A percentile compares a stretch with the other conserved stretches of the same genome.
These are phyloP conservation scores for Herpotrichia juniperi DNA, from an alignment of 2,329 filamentous ascomycete species.

Conservation along the genomic window DNA sequence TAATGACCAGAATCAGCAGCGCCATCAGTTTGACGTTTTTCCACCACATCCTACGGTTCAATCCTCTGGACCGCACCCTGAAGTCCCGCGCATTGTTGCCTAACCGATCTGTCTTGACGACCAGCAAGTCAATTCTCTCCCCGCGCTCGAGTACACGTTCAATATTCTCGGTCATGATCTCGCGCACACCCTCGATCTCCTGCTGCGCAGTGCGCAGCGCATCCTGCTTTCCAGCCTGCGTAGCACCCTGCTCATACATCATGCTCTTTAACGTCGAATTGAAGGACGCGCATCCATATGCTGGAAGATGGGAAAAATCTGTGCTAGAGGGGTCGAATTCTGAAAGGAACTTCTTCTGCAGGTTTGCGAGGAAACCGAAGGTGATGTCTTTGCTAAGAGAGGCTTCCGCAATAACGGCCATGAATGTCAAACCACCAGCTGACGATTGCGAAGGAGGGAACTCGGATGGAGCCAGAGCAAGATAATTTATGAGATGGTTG, in stretches of 20 bases:
- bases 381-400: conserved; percentile 85
- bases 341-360: conserved; percentile 84
- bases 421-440: conserved; percentile 85
- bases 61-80: conserved; percentile 79
- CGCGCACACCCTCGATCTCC: conserved; percentile 90
- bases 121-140: conserved; percentile 89
- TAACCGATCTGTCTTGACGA: conserved; percentile 94
- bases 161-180: conserved; percentile 96
- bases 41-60: conserved; percentile 98
- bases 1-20: conserved; percentile 72
- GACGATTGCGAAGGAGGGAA: conserved; percentile 60
- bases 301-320: conserved; percentile 78
- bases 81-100: conserved; percentile 91
- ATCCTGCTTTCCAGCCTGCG: conserved; percentile 72
- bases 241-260: conserved; percentile 85
- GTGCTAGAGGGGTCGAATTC: conserved; percentile 70
- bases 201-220: conserved; percentile 81
- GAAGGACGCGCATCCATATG: conserved; percentile 89
- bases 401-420: conserved; percentile 80
- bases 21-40: conserved; percentile 98
- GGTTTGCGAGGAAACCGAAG: conserved; percentile 89
- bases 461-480: conserved; percentile 79
- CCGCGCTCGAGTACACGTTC: conserved; percentile 84
- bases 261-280: conserved; percentile 77
- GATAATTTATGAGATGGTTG: conserved; percentile 92